Percentiles rank a stretch among this genome's conserved stretches.
Evolutionary conservation across 805 yeast species (phyloP).

Genomic region (Saturnispora gosingensis): DNA sequence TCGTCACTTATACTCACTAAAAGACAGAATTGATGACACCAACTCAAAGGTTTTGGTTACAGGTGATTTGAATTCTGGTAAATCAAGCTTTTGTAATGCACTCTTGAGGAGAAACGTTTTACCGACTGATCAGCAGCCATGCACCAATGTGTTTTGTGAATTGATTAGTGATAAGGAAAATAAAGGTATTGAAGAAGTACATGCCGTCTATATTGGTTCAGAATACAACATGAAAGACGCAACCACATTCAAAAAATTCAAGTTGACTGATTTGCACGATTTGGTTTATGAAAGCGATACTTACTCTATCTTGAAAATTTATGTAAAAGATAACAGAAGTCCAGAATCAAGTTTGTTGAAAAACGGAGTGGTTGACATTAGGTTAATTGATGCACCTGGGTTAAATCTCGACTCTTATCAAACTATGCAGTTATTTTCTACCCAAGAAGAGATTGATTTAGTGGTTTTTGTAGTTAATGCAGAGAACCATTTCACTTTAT

Average conservation of each 20-base stretch:
- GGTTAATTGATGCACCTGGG: slow-evolving; percentile 96
- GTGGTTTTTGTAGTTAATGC: slow-evolving; percentile 95
- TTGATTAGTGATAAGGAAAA: slow-evolving; percentile 79
- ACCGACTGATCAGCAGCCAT: slow-evolving; percentile 97
- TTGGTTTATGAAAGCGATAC: slow-evolving; percentile 67
- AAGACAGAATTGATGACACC: slow-evolving; percentile 82
- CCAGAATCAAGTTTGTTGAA: slow-evolving; percentile 60
- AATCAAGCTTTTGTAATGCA: slow-evolving; percentile 92
- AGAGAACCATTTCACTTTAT: slow-evolving; percentile 88
- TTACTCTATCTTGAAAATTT: slow-evolving; percentile 68
- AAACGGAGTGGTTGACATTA: slow-evolving; percentile 88
- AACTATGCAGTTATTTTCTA: slow-evolving; percentile 88
- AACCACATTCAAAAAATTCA: slow-evolving; percentile 50
- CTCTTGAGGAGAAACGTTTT: slow-evolving; percentile 63
- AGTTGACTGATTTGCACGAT: slow-evolving; percentile 48
- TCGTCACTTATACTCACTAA: slow-evolving; percentile 60
- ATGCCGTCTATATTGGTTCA: slow-evolving; percentile 63
- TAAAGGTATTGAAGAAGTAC: slow-evolving; percentile 76
- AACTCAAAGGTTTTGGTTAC: slow-evolving; percentile 91
- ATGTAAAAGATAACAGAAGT: slow-evolving; percentile 67
- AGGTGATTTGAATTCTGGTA: slow-evolving; percentile 95
- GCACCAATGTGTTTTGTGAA: slow-evolving; percentile 94
- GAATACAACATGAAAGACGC: slow-evolving; percentile 48
- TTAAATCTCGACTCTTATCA: slow-evolving; percentile 86
- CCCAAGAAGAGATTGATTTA: slow-evolving; percentile 95